Percentiles rank a stretch among this genome's conserved stretches.
Evolutionary conservation across 768 basidiomycete genomes (phyloP).

Genomic region (Termitomyces eurrhizus): DNA sequence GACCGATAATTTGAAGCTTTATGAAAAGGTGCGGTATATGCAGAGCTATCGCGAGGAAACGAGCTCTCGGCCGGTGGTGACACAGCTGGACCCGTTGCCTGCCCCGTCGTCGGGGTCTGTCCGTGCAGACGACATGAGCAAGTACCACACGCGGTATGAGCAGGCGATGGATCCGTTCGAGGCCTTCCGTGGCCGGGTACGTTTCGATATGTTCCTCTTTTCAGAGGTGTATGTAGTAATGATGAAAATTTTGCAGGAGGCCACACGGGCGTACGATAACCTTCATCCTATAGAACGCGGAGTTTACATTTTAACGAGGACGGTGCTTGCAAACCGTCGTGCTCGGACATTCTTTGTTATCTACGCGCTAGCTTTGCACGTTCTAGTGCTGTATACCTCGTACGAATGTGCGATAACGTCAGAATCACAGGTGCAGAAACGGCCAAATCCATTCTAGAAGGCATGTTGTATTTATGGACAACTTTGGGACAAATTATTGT

Average conservation of each 20-base stretch:
- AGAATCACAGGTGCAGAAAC: constrained; percentile 43
- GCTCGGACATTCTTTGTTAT: constrained; percentile 87
- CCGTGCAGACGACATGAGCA: constrained; percentile 70
- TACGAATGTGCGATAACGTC: constrained; percentile 67
- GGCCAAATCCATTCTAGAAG: constrained; percentile 42
- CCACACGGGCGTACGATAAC: constrained; percentile 86
- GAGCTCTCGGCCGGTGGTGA: constrained; percentile 46
- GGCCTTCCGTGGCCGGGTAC: constrained; percentile 89
- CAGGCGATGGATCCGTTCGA: constrained; percentile 99
- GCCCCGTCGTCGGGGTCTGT: constrained; percentile 28
- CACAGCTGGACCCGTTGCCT: constrained; percentile 68
- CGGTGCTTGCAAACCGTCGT: constrained; percentile 84
- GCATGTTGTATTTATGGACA: not conserved
- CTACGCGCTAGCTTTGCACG: constrained; percentile 78
- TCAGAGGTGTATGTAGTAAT: too few relatives aligned
- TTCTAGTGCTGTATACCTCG: constrained; percentile 75
- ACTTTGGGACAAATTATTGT: not conserved
- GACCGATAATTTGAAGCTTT: constrained; percentile 93
- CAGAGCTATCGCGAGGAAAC: constrained; percentile 89
- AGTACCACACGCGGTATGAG: constrained; percentile 90
- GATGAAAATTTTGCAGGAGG: too few relatives aligned
- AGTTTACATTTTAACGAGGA: constrained; percentile 78
- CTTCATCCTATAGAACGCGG: constrained; percentile 90
- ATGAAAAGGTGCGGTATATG: constrained; percentile 99
- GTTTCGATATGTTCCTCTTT: constrained; percentile 27